Evolutionary conservation across 202 grass and related monocot species (phyloP), one percentile per base, ranked within the genome.

Genomic region (Zizania palustris): DNA sequence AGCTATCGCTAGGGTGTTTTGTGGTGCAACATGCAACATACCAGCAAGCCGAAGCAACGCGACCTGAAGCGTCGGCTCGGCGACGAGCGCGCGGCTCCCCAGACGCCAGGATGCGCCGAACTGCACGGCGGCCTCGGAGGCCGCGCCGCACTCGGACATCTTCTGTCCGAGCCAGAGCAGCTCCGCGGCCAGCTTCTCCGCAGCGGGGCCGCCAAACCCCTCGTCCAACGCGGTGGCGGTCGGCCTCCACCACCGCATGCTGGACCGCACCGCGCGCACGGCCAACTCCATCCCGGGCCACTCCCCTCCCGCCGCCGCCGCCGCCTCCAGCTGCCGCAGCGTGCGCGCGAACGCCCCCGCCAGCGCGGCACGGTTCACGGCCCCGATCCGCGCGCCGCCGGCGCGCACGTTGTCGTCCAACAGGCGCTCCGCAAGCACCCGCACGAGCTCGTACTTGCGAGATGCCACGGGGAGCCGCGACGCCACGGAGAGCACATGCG

Each of bases 151-250:
- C 72, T 78, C 91, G 37, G 76, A 69, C 88, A 97, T 93, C 88
- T 97, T 97, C 70, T 92, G 78, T 35, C 72, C 84, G 6, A 97
- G 64, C 91, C 94, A 97, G 34, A 97, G 62, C 20, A 89, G 79
- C 79, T 97, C 94, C 5, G 91, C 86, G 4, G 88, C 91, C 13
- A 90, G 72, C 67, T 97, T 97, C 88, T 92, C 91, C 3, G 82
- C 79, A 64, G 85, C 70, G 9, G 72, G 56, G 0, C 82, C 91
- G 7, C 76, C 84, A 16, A 81, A 84, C 7, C 12, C 72, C 19
- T 88, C 79, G 74, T 68, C 86, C 57, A 61, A 11, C 4, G 49
- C 55, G 38, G 41, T 69, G 12, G 16, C 22, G 4, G 59, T 16
- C 1, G 73, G 63, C 83, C 69, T 77, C 86, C 86, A 88, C 88